Evolutionary conservation across 495 filamentous ascomycete genomes (phyloP), one percentile per base, ranked within the genome.

Genomic region (Podospora comata): DNA sequence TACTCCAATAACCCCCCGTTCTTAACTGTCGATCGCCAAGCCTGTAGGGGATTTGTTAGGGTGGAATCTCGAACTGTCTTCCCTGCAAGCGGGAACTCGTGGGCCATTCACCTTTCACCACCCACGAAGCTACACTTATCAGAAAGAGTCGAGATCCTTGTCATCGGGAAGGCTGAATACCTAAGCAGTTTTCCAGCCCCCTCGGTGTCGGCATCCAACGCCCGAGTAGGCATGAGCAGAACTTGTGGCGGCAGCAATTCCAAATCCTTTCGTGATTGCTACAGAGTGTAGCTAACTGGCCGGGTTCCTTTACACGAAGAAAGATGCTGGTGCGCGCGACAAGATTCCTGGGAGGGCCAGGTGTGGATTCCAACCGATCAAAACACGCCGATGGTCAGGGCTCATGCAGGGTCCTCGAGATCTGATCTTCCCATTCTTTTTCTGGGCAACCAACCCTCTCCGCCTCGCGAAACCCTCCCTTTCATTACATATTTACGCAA

Each of bases 11-110:
- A 26, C 59, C 26, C 59, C 26, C 30, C 23, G 16, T 48, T 48
- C 30, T 48, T 27, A 62, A 39, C n/a, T 19, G 18, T 63, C 13
- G 30, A 63, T 63, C 61, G 61, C 61, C 61, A 63, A 63, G 61
- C 19, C 4, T 32, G 16, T 63, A 11, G 18, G 61, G 61, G n/a
- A 48, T 19, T 63, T 63, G 59, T 32, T 28, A 61, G 15, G 59
- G 61, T 28, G 61, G 28, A n/a, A n/a, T 63, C 23, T 19, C 55
- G 55, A 20, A 26, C 55, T 58, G 55, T 48, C 32, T 16, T 61
- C 59, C 61, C 16, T 39, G 27, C 61, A 63, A 48, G 32, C 30
- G 27, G 28, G 32, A 23, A 63, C 18, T 32, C n/a, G 4, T 20
- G 27, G 61, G 48, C 30, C 27, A 63, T 62, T 56, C 54, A 56